Percentiles rank a stretch among this genome's conserved stretches.
These are phyloP conservation scores for Russula olivacea DNA, from an alignment of 768 basidiomycete genomes.

Conservation along the genomic window DNA sequence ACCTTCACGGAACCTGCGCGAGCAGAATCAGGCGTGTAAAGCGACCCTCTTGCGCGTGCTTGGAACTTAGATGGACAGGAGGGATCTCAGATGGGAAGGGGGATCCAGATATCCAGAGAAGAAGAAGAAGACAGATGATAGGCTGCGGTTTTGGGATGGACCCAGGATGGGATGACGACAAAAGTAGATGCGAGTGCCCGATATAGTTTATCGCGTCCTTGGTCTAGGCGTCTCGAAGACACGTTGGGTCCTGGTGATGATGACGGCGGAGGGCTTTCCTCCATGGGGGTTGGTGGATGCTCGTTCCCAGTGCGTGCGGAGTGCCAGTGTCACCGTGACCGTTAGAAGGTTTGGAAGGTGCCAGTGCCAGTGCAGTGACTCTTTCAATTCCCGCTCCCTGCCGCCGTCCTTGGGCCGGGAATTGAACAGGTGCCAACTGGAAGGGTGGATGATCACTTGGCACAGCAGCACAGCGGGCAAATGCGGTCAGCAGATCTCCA, in stretches of 20 bases:
- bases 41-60: conserved; percentile 16
- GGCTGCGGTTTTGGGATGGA: background rate
- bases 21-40: conserved; percentile 15
- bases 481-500: background rate
- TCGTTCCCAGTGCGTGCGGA: background rate
- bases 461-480: background rate
- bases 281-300: background rate
- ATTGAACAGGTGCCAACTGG: background rate
- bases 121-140: background rate
- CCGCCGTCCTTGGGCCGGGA: background rate
- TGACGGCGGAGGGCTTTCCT: background rate
- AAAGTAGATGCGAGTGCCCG: conserved; percentile 11
- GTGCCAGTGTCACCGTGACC: no score
- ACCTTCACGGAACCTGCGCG: conserved; percentile 21
- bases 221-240: background rate
- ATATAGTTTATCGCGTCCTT: conserved; percentile 16
- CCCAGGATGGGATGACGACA: background rate
- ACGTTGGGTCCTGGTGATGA: conserved; percentile 3
- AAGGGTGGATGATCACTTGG: background rate
- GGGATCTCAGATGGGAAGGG: conserved; percentile 14
- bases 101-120: conserved; percentile 20
- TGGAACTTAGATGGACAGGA: background rate
- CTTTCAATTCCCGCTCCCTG: background rate
- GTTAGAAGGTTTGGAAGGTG: background rate
- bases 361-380: background rate